A percentile compares a stretch with the other conserved stretches of the same genome.
Conservation (phyloP, 2,329 filamentous ascomycete species). For the Tolypocladium ovalisporum region DNA sequence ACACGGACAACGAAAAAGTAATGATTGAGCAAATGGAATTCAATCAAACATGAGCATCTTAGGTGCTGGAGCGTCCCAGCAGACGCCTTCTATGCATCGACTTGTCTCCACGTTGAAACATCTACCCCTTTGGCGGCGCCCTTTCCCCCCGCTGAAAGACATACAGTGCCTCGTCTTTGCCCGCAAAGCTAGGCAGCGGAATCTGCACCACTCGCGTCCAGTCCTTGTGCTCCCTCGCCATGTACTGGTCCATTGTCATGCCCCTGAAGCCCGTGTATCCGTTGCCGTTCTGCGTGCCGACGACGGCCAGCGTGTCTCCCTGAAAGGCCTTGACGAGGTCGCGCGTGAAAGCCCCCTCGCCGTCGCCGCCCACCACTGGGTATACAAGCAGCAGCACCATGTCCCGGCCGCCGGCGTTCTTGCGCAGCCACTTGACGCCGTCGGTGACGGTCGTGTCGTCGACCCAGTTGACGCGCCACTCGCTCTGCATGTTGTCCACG, state of each 20-base stretch:
- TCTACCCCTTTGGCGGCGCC: constrained; percentile 12
- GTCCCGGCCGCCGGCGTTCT: constrained; percentile 36
- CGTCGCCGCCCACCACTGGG: constrained; percentile 53
- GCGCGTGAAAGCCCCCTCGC: constrained; percentile 54
- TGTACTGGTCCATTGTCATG: constrained; percentile 55
- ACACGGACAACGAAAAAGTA: too few species aligned
- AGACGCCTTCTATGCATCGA: too few species aligned
- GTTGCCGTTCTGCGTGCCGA: constrained; percentile 64
- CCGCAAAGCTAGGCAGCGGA: constrained; percentile 62
- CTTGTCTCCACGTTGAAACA: neutral
- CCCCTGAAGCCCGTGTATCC: constrained; percentile 61
- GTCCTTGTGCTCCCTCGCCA: constrained; percentile 41
- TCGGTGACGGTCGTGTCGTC: constrained; percentile 52
- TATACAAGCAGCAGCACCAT: constrained; percentile 61
- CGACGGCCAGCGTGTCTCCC: constrained; percentile 57
- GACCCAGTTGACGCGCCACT: constrained; percentile 61
- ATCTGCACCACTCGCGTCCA: constrained; percentile 55
- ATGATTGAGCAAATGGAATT: too few species aligned
- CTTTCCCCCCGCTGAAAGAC: constrained; percentile 45
- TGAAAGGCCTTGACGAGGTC: constrained; percentile 48
- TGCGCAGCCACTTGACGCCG: constrained; percentile 46
- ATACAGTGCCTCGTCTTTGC: constrained; percentile 66
- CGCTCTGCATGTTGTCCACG: constrained; percentile 57
- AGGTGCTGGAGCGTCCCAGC: too few species aligned
- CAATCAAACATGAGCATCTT: too few species aligned